phyloP scores from a whole-genome alignment of 148 eudicot genomes.

The Silene uniflora region DNA sequence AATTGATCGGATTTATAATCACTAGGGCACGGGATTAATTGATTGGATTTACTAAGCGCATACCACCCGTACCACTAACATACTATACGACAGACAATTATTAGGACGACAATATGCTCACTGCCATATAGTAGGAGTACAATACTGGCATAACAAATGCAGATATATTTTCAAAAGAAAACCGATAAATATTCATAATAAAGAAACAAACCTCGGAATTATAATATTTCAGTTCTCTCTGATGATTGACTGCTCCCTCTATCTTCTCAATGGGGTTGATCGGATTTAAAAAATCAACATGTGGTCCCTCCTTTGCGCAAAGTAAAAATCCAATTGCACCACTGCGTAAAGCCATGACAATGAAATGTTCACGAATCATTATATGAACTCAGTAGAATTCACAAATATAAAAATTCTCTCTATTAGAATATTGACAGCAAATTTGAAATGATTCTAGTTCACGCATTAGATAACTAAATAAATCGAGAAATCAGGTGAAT shows the following conservation, averaged over 20 bases:
- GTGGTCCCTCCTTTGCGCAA: slow-evolving; percentile 82
- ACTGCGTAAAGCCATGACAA: slow-evolving; percentile 38
- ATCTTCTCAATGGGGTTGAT: slow-evolving; percentile 91
- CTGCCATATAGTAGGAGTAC: neutral
- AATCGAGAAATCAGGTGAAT: too few species aligned
- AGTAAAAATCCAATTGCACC: slow-evolving; percentile 90
- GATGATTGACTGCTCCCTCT: slow-evolving; percentile 63
- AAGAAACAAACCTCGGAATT: neutral
- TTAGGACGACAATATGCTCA: neutral
- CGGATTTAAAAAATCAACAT: slow-evolving; percentile 83
- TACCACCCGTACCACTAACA: too few species aligned
- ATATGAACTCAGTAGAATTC: neutral
- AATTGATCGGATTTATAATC: too few species aligned
- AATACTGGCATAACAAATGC: neutral
- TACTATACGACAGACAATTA: neutral
- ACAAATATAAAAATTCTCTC: neutral
- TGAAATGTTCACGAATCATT: neutral
- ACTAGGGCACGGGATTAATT: too few species aligned
- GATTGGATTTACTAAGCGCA: too few species aligned
- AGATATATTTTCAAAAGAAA: neutral
- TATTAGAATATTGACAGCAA: neutral
- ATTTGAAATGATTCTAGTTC: neutral
- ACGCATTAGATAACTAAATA: too few species aligned
- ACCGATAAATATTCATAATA: neutral
- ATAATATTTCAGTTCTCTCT: slow-evolving; percentile 46